phyloP scores from a whole-genome alignment of 2,329 filamentous ascomycete genomes.

The Colletotrichum eleusines region DNA sequence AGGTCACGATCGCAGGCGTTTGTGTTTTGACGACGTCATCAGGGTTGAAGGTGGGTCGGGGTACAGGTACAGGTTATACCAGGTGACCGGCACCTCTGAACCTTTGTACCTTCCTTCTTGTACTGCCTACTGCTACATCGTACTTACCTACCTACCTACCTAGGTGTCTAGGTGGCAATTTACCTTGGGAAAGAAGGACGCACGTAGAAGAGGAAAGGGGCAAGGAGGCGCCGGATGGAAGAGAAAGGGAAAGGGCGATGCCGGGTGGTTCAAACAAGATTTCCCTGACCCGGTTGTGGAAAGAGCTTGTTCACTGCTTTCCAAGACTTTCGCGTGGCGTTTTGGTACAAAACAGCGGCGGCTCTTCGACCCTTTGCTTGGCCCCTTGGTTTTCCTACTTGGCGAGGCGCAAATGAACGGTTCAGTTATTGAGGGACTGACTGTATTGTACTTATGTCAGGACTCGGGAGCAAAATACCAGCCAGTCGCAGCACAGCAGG shows the following conservation, averaged over 20 bases:
- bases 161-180: background rate
- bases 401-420: background rate
- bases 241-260: background rate
- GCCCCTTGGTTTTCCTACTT: background rate
- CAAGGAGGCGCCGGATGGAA: background rate
- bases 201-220: background rate
- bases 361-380: background rate
- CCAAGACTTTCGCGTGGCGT: constrained; percentile 8
- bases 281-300: constrained; percentile 9
- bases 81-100: too few relatives aligned
- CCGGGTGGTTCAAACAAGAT: constrained; percentile 31
- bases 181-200: background rate
- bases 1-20: background rate
- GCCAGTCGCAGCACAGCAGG: background rate
- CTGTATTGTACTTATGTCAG: too few relatives aligned
- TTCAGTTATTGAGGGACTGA: background rate
- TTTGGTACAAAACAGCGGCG: background rate
- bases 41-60: constrained; percentile 4
- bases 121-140: too few relatives aligned
- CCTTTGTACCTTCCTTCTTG: too few relatives aligned
- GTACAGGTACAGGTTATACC: background rate
- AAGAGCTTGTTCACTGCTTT: constrained; percentile 26
- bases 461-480: background rate
- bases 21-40: constrained; percentile 27
- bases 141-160: too few relatives aligned